These are phyloP conservation scores for Camellia granthamiana DNA, from an alignment of 148 eudicot genomes.

Conservation along the genomic window DNA sequence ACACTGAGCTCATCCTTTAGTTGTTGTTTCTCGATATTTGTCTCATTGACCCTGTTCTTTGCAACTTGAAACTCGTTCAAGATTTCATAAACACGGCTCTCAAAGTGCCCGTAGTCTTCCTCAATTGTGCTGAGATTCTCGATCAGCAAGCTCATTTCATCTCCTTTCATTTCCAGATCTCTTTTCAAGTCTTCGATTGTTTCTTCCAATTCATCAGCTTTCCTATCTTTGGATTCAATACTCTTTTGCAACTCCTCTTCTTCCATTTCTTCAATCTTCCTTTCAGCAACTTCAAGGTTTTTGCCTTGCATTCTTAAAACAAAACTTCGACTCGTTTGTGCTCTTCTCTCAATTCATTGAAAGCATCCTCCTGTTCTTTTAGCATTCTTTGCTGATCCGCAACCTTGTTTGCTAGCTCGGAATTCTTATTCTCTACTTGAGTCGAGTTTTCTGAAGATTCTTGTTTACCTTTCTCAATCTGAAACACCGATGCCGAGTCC, in stretches of 20 bases:
- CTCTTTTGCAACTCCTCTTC: constrained; percentile 35
- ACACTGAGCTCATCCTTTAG: constrained; percentile 36
- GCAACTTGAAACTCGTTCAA: constrained; percentile 57
- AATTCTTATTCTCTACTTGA: constrained; percentile 28
- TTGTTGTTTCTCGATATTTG: constrained; percentile 41
- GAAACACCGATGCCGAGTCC: constrained; percentile 40
- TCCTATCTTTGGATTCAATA: constrained; percentile 48
- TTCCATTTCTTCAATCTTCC: constrained; percentile 38
- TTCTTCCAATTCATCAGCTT: constrained; percentile 51
- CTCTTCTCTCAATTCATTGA: constrained; percentile 29
- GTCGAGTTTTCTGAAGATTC: constrained; percentile 28
- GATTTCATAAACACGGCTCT: constrained; percentile 39
- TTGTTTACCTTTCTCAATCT: constrained; percentile 35
- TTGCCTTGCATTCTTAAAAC: constrained; percentile 36
- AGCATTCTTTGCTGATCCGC: constrained; percentile 26
- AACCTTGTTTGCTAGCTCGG: constrained; percentile 27
- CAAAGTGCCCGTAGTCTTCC: constrained; percentile 58
- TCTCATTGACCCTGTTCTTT: constrained; percentile 40
- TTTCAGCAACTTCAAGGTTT: constrained; percentile 44
- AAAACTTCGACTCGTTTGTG: constrained; percentile 32
- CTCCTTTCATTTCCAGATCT: constrained; percentile 69
- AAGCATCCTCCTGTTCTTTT: constrained; percentile 35
- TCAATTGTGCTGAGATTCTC: constrained; percentile 63
- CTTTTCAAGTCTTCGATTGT: constrained; percentile 70
- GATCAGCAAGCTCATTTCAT: constrained; percentile 50